Conservation (phyloP, 164 flowering plant genomes). For the Dillenia turbinata region DNA sequence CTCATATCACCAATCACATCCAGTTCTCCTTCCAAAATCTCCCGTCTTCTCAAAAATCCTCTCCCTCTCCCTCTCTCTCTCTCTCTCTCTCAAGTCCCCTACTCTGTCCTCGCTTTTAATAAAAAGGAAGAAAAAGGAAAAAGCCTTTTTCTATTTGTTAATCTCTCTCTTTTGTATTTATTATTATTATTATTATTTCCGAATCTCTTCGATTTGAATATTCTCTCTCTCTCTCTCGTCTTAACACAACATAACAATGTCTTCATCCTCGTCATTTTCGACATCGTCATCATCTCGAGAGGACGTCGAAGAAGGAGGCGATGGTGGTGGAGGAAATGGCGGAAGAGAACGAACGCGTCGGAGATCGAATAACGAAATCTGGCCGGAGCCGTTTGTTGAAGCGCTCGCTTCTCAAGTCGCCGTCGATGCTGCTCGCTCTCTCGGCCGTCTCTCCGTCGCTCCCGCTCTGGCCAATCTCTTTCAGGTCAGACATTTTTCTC, state of each 20-base stretch:
- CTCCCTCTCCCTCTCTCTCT: background rate
- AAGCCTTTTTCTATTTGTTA: too few species aligned
- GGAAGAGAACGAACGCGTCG: constrained; percentile 25
- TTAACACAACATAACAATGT: constrained; percentile 3
- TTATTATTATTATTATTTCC: too few species aligned
- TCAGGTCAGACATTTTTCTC: constrained; percentile 34
- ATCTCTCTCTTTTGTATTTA: too few species aligned
- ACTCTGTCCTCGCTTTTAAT: background rate
- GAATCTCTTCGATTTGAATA: background rate
- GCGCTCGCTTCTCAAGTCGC: constrained; percentile 69
- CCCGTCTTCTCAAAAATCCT: background rate
- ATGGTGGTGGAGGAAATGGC: constrained; percentile 2
- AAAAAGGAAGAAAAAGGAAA: too few species aligned
- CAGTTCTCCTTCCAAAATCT: background rate
- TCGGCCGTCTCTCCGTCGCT: constrained; percentile 63
- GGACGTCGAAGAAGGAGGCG: constrained; percentile 3
- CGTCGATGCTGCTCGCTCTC: constrained; percentile 40
- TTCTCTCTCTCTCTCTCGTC: background rate
- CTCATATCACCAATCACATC: too few species aligned
- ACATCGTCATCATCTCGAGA: constrained; percentile 17
- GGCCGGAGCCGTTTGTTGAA: constrained; percentile 89
- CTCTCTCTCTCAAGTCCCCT: background rate
- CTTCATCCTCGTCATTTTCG: constrained; percentile 27
- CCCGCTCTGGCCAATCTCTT: constrained; percentile 57
- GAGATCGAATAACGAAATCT: constrained; percentile 45